These are phyloP conservation scores for Geranomyces variabilis DNA, from an alignment of 192 early-diverging fungal species.

Conservation along the genomic window DNA sequence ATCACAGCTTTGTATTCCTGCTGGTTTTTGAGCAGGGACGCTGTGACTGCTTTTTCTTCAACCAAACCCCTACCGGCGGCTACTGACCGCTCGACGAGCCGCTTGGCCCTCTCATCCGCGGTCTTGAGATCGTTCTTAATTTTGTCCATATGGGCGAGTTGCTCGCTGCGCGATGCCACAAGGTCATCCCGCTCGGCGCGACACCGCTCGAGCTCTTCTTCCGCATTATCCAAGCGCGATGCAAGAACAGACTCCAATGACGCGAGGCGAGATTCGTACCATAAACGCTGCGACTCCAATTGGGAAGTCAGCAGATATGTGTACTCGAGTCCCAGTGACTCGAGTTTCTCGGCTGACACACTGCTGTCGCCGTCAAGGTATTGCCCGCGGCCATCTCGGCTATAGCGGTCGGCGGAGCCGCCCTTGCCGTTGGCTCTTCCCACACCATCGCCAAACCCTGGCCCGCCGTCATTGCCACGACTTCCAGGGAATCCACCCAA, in stretches of 20 bases:
- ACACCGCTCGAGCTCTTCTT: neutral
- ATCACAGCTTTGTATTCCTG: conserved; percentile 57
- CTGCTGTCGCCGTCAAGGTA: neutral
- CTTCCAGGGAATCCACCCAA: neutral
- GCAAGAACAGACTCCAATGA: conserved; percentile 26
- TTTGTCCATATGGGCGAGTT: conserved; percentile 33
- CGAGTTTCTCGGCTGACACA: conserved; percentile 66
- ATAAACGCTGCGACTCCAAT: conserved; percentile 83
- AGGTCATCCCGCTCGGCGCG: conserved; percentile 17
- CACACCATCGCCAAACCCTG: neutral
- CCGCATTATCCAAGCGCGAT: neutral
- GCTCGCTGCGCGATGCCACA: neutral
- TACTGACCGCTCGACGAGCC: conserved; percentile 58
- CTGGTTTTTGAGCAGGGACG: conserved; percentile 67
- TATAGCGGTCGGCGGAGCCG: neutral
- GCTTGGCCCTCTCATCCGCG: conserved; percentile 62
- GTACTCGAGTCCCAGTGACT: conserved; percentile 80
- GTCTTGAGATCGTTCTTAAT: conserved; percentile 42
- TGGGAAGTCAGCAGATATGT: conserved; percentile 79
- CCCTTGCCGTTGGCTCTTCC: neutral
- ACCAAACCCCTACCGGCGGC: conserved; percentile 60
- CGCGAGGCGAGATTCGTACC: conserved; percentile 75
- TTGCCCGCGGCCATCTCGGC: neutral
- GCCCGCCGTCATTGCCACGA: neutral
- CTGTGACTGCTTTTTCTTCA: conserved; percentile 75